Evolutionary conservation across 306 rosid species (phyloP), one percentile per base, ranked within the genome.

Genomic region (Clitoria ternatea): DNA sequence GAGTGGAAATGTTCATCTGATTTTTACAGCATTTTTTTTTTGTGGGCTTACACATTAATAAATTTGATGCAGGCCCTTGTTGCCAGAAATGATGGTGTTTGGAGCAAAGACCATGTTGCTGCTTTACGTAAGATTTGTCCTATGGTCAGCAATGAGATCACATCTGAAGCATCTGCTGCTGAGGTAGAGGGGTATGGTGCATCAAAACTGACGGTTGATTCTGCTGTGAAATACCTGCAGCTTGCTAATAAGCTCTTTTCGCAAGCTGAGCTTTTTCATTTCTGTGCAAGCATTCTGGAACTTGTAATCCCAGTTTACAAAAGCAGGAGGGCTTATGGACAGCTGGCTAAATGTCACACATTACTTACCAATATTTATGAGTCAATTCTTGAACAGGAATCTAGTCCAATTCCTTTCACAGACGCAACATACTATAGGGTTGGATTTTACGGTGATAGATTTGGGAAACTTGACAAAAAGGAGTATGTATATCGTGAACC

Each of bases 121-220:
- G 79, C 98, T 74, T 78, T 94, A 30, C 97, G 98, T 3, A 90
- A 89, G 85, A 89, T 94, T 71, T 94, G 98, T 62, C 98, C 98
- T 9, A 94, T 90, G 96, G 96, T 94, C 70, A 94, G 97, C 81
- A 85, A 80, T 82, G 98, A 94, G 90, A 89, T 90, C 72, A 78
- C 92, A 3, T 94, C 96, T n/a, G 97, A 94, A 84, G 93, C 96
- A 27, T 86, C 98, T 59, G 98, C 98, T 27, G 97, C 97, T 12
- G 98, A 94, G 90, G 89, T 94, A 6, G 98, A 94, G 88, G 98
- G 98, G 69, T 94, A 94, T 39, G 98, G 98, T 54, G 96, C 98
- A 70, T 94, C 98, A 53, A 94, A 89, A 73, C 88, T 94, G 66
- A 90, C 97, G 0, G 92, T 94, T 66, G 98, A 90, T 77, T 94